Evolutionary conservation across 2,329 filamentous ascomycete genomes (phyloP).

Genomic region (Magnaporthales sp.): DNA sequence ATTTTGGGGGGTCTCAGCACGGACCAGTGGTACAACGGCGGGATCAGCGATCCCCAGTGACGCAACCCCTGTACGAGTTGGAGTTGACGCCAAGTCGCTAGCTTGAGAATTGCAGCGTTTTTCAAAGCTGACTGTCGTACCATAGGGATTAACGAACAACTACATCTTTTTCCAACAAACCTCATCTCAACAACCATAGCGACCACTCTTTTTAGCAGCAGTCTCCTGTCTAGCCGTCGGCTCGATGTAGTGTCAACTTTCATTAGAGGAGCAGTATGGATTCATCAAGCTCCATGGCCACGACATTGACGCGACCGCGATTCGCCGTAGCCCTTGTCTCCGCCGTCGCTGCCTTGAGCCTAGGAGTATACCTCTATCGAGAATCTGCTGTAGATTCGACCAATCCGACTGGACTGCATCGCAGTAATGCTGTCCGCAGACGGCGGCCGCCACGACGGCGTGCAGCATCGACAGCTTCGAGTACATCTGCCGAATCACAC

Average conservation of each 20-base stretch:
- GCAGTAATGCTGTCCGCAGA: slow-evolving; percentile 14
- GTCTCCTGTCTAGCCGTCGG: background rate
- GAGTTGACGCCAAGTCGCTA: too few species aligned
- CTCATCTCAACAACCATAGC: background rate
- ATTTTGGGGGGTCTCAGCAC: background rate
- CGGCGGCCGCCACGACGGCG: slow-evolving; percentile 11
- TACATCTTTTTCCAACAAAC: background rate
- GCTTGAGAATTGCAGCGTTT: background rate
- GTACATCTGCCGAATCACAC: slow-evolving; percentile 25
- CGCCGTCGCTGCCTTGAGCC: slow-evolving; percentile 9
- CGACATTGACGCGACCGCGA: slow-evolving; percentile 11
- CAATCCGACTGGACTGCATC: slow-evolving; percentile 8
- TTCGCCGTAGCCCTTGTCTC: slow-evolving; percentile 11
- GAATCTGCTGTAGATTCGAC: slow-evolving; percentile 4
- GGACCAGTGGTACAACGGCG: background rate
- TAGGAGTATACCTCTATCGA: slow-evolving; percentile 10
- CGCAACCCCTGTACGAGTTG: background rate
- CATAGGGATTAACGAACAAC: background rate
- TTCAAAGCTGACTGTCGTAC: background rate
- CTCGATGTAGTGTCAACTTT: background rate
- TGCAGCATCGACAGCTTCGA: slow-evolving; percentile 9
- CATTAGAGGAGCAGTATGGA: slow-evolving; percentile 9
- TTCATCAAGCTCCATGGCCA: slow-evolving; percentile 6
- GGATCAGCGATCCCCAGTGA: background rate
- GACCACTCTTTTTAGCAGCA: background rate